Evolutionary conservation across 2,329 filamentous ascomycete species (phyloP).

Genomic region (Lachnellula hyalina): DNA sequence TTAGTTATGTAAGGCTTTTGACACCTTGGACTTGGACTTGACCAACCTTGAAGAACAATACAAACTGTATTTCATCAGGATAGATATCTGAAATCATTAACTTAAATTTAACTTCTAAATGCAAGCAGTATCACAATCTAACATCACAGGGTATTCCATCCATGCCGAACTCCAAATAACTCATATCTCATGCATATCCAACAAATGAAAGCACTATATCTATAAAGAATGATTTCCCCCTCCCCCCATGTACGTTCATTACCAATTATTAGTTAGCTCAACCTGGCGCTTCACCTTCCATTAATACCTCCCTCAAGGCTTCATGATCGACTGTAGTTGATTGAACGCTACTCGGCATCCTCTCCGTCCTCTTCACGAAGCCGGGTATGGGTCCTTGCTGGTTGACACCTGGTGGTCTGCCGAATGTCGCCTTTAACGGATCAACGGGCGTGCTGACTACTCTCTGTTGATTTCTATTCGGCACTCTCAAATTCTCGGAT

Average conservation of each 20-base stretch:
- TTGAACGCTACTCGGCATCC: slow-evolving; percentile 27
- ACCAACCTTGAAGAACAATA: too few relatives aligned
- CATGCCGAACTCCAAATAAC: not conserved
- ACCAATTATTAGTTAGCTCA: not conserved
- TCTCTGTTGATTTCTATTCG: slow-evolving; percentile 9
- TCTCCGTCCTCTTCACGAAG: slow-evolving; percentile 46
- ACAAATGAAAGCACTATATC: not conserved
- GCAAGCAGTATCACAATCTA: not conserved
- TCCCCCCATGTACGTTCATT: not conserved
- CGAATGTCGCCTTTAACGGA: slow-evolving; percentile 33
- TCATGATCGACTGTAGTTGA: slow-evolving; percentile 26
- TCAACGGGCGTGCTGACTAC: slow-evolving; percentile 32
- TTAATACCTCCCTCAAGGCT: slow-evolving; percentile 27
- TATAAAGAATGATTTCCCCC: slow-evolving; percentile 1
- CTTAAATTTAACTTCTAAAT: not conserved
- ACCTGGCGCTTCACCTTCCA: slow-evolving; percentile 11
- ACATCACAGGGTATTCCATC: not conserved
- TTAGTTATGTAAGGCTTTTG: too few relatives aligned
- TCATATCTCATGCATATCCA: not conserved
- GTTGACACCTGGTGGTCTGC: slow-evolving; percentile 68
- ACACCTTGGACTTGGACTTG: too few relatives aligned
- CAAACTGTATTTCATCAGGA: not conserved
- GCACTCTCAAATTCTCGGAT: slow-evolving; percentile 10
- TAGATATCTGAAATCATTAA: not conserved
- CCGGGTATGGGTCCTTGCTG: slow-evolving; percentile 71